These are phyloP conservation scores for Tolypocladium inflatum DNA, from an alignment of 2,329 filamentous ascomycete species.

Conservation along the genomic window DNA sequence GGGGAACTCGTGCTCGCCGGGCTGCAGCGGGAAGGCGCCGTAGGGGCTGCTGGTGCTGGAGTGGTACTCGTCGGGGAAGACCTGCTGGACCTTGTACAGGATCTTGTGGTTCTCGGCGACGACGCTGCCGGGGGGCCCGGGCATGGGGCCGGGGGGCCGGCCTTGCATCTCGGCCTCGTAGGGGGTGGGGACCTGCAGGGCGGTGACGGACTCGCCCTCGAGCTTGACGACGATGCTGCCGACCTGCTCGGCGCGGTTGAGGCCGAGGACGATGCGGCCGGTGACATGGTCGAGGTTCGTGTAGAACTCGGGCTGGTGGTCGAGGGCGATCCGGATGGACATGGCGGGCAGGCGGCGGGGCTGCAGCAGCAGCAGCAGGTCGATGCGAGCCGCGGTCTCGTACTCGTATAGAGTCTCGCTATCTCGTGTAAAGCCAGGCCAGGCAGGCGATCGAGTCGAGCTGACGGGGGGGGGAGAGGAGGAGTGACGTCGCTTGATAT, in stretches of 20 bases:
- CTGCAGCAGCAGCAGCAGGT: not conserved
- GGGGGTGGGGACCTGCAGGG: conserved; percentile 43
- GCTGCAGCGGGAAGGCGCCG: conserved; percentile 49
- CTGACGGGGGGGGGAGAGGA: not conserved
- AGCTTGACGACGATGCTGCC: conserved; percentile 72
- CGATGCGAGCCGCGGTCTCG: not conserved
- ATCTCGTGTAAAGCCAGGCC: not conserved
- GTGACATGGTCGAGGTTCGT: conserved; percentile 70
- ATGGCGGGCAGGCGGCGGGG: conserved; percentile 28
- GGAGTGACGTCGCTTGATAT: not conserved
- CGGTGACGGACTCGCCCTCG: conserved; percentile 67
- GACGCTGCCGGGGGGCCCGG: conserved; percentile 29
- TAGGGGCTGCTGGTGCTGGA: conserved; percentile 27
- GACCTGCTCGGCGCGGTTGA: conserved; percentile 60
- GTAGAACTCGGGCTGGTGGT: conserved; percentile 60
- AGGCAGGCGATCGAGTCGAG: not conserved
- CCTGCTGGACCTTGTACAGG: conserved; percentile 61
- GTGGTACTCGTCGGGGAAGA: conserved; percentile 55
- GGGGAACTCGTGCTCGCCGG: conserved; percentile 65
- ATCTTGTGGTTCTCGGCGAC: conserved; percentile 59
- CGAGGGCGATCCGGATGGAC: conserved; percentile 58
- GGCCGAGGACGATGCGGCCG: conserved; percentile 47
- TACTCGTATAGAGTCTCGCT: not conserved
- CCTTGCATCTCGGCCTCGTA: conserved; percentile 31
- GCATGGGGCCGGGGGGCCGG: conserved; percentile 12